Conservation (phyloP, 2,329 filamentous ascomycete genomes). For the Cladorrhinum sp. region DNA sequence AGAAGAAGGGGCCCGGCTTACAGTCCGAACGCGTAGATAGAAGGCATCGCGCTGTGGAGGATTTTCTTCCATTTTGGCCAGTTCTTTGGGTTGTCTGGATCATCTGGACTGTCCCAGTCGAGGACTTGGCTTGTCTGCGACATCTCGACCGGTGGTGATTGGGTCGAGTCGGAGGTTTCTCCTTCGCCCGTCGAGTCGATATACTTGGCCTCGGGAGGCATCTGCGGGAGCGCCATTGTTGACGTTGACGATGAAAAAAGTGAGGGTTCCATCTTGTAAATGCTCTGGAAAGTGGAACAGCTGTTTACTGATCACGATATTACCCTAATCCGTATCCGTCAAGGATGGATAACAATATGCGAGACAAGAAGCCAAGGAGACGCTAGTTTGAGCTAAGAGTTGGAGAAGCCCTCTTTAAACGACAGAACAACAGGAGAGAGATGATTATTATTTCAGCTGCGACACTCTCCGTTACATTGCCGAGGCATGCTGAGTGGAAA, state of each 20-base stretch:
- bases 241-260: neutral
- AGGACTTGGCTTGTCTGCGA: neutral
- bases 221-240: neutral
- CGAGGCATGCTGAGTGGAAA: neutral
- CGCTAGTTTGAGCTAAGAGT: neutral
- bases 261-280: neutral
- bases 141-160: neutral
- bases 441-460: neutral
- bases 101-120: neutral
- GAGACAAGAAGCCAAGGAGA: neutral
- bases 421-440: neutral
- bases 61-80: neutral
- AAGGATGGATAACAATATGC: neutral
- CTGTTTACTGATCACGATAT: neutral
- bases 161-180: neutral
- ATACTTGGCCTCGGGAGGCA: neutral
- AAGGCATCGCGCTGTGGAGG: neutral
- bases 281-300: neutral
- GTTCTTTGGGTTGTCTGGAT: neutral
- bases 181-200: neutral
- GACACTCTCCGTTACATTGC: neutral
- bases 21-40: neutral
- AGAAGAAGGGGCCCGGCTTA: too few relatives aligned
- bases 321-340: neutral
- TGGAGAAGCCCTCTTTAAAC: neutral